phyloP scores from a whole-genome alignment of 2,329 filamentous ascomycete genomes.

The Parasarocladium wereldwijsianum region DNA sequence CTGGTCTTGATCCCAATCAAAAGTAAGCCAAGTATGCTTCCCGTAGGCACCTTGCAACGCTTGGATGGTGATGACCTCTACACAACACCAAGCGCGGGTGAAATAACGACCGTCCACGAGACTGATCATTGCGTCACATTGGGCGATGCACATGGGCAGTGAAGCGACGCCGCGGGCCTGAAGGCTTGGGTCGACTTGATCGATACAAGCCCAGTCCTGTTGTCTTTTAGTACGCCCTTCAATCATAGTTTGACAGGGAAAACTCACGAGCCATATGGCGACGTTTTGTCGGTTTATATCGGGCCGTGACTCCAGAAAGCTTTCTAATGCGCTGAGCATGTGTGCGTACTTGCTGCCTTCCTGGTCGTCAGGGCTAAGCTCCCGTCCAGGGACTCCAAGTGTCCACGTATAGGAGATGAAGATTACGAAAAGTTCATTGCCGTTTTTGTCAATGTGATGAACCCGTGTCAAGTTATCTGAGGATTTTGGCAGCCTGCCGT shows the following conservation, averaged over 20 bases:
- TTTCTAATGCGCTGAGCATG: conserved; percentile 15
- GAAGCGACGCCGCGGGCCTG: conserved; percentile 17
- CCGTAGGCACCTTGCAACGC: conserved; percentile 16
- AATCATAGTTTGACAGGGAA: neutral
- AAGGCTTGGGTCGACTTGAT: conserved; percentile 19
- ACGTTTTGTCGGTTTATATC: conserved; percentile 10
- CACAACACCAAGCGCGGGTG: conserved; percentile 21
- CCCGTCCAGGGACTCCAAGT: conserved; percentile 8
- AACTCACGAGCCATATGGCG: conserved; percentile 16
- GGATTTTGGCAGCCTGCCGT: conserved; percentile 13
- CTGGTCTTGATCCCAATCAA: too few relatives aligned
- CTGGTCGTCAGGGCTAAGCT: conserved; percentile 14
- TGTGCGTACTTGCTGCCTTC: conserved; percentile 16
- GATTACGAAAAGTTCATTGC: conserved; percentile 11
- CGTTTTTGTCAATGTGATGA: conserved; percentile 4
- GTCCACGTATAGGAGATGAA: conserved; percentile 23
- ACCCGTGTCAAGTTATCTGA: conserved; percentile 9
- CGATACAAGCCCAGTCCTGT: conserved; percentile 23
- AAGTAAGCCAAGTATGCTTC: conserved; percentile 20
- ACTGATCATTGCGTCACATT: conserved; percentile 24
- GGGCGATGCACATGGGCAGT: conserved; percentile 20
- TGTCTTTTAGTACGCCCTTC: neutral
- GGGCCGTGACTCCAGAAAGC: conserved; percentile 13
- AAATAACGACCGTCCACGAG: conserved; percentile 20
- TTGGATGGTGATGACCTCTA: conserved; percentile 19